phyloP scores from a whole-genome alignment of 2,329 filamentous ascomycete genomes.

The Endocalyx cinctus region DNA sequence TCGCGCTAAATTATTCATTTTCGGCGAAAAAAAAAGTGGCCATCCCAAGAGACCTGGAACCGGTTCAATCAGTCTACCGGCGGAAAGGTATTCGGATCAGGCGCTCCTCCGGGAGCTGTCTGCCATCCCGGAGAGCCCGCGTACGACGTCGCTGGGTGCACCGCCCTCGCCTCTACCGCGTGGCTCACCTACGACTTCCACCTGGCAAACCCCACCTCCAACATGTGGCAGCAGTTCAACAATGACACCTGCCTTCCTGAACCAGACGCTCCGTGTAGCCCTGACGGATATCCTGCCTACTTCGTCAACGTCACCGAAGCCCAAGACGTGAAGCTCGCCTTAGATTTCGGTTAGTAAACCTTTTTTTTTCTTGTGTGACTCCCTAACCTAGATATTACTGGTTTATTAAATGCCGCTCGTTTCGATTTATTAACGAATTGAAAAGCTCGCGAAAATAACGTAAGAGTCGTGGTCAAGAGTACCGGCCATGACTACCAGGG shows the following conservation, averaged over 20 bases:
- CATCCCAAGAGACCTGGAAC: conserved; percentile 39
- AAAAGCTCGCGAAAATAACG: conserved; percentile 35
- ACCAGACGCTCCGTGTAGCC: conserved; percentile 30
- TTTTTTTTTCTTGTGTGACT: background rate
- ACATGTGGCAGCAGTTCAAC: conserved; percentile 37
- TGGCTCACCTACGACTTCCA: conserved; percentile 34
- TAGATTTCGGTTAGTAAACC: conserved; percentile 38
- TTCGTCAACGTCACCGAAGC: conserved; percentile 34
- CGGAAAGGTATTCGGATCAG: conserved; percentile 37
- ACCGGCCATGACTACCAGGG: conserved; percentile 43
- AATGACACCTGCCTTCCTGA: conserved; percentile 48
- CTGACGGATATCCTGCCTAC: conserved; percentile 35
- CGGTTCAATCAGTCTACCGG: conserved; percentile 39
- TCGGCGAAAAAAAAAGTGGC: conserved; percentile 34
- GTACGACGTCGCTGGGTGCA: conserved; percentile 30
- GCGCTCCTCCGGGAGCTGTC: conserved; percentile 37
- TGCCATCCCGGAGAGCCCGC: conserved; percentile 35
- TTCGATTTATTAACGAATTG: background rate
- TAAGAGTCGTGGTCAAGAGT: conserved; percentile 39
- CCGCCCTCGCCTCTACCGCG: conserved; percentile 18
- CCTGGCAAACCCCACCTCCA: conserved; percentile 31
- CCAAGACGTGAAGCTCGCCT: conserved; percentile 27
- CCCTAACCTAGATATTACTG: too few relatives aligned
- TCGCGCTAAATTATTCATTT: background rate
- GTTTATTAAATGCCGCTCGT: too few relatives aligned